Percentiles rank a stretch among this genome's conserved stretches.
Evolutionary conservation across 208 protist species (phyloP).

Genomic region (Trichomonas gallinae): DNA sequence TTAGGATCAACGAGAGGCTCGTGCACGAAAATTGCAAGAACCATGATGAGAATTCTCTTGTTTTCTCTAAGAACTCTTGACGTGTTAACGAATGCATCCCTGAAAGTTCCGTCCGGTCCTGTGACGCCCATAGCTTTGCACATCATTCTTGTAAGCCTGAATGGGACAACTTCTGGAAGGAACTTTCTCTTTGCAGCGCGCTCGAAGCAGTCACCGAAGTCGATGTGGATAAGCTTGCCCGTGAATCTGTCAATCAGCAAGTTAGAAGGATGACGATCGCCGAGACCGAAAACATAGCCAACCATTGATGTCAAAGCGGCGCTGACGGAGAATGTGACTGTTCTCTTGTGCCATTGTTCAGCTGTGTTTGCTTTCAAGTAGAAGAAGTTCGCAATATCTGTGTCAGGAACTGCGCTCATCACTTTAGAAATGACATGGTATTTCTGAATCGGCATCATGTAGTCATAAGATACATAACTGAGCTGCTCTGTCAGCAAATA

Average conservation of each 20-base stretch:
- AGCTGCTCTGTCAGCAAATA: background rate
- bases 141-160: conserved; percentile 1
- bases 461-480: background rate
- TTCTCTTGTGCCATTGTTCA: background rate
- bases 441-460: background rate
- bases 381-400: background rate
- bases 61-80: background rate
- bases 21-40: background rate
- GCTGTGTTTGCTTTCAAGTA: background rate
- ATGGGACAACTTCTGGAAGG: conserved; percentile 22
- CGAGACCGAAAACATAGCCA: background rate
- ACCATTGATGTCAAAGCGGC: background rate
- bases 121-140: background rate
- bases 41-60: background rate
- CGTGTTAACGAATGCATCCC: background rate
- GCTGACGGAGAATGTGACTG: background rate
- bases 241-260: background rate
- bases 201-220: conserved; percentile 34
- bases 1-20: background rate
- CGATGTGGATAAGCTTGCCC: conserved; percentile 7
- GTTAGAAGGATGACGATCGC: background rate
- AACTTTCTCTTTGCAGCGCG: background rate
- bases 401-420: background rate
- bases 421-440: background rate
- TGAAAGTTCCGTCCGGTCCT: background rate